A percentile compares a stretch with the other conserved stretches of the same genome.
phyloP scores from a whole-genome alignment of 805 yeast genomes.

The Aciculoconidium aculeatum region DNA sequence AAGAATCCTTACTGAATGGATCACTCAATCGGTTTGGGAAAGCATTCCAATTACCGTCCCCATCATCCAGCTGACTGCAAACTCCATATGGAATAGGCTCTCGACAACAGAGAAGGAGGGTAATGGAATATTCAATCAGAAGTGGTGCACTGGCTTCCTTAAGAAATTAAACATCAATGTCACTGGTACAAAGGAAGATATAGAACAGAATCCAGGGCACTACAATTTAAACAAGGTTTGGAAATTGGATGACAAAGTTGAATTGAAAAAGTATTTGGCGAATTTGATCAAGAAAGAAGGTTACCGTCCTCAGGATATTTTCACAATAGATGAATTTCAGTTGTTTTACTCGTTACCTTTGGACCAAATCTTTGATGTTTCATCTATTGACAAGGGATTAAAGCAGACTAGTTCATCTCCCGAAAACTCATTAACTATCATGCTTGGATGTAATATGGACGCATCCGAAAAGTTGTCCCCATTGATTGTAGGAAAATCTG shows the following conservation, averaged over 20 bases:
- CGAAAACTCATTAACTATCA: conserved; percentile 44
- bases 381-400: conserved; percentile 38
- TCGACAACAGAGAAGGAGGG: conserved; percentile 54
- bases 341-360: conserved; percentile 55
- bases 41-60: conserved; percentile 60
- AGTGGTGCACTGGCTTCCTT: conserved; percentile 52
- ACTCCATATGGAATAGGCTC: conserved; percentile 55
- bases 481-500: conserved; percentile 53
- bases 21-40: conserved; percentile 62
- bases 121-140: conserved; percentile 57
- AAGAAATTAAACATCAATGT: conserved; percentile 46
- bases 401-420: conserved; percentile 31
- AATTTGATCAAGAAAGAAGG: conserved; percentile 22
- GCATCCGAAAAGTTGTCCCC: conserved; percentile 62
- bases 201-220: conserved; percentile 22
- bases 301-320: conserved; percentile 48
- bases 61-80: conserved; percentile 57
- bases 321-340: conserved; percentile 57
- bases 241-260: conserved; percentile 52
- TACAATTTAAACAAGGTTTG: conserved; percentile 45
- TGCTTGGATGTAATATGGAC: conserved; percentile 58
- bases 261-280: conserved; percentile 39
- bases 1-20: conserved; percentile 63
- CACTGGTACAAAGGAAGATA: conserved; percentile 40
- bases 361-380: conserved; percentile 48